phyloP scores from a whole-genome alignment of 1,284 basidiomycete species.

The Marasmius sp. region DNA sequence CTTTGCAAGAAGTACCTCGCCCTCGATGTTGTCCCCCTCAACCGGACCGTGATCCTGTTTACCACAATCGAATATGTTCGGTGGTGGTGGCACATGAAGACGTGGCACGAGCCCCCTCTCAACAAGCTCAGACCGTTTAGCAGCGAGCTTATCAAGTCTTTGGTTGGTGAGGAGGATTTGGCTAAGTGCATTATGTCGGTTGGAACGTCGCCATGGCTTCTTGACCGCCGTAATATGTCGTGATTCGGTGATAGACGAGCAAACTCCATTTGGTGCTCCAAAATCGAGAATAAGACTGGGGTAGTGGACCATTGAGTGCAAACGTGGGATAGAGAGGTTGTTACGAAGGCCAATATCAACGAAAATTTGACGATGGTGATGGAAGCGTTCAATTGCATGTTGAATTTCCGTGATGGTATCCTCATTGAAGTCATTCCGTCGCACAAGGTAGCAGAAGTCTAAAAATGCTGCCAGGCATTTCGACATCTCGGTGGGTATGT shows the following conservation, averaged over 20 bases:
- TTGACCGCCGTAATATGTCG: constrained; percentile 7
- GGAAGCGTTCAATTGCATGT: background rate
- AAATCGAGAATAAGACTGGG: background rate
- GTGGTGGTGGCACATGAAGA: constrained; percentile 10
- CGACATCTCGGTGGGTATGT: constrained; percentile 21
- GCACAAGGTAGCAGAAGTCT: constrained; percentile 34
- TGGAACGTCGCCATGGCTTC: constrained; percentile 1
- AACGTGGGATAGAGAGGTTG: background rate
- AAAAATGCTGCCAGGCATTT: constrained; percentile 22
- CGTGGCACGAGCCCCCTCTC: constrained; percentile 4
- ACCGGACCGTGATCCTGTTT: background rate
- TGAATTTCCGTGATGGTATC: constrained; percentile 21
- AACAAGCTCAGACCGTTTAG: background rate
- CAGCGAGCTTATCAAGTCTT: constrained; percentile 3
- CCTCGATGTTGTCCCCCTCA: background rate
- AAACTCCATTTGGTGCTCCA: constrained; percentile 1
- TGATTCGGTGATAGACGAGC: constrained; percentile 3
- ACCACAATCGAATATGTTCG: background rate
- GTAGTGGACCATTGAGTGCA: background rate
- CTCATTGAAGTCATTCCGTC: constrained; percentile 17
- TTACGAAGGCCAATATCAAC: background rate
- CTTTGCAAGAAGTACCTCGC: background rate
- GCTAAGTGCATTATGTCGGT: constrained; percentile 3
- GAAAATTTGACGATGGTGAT: background rate
- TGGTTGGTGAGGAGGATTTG: constrained; percentile 10